phyloP scores from a whole-genome alignment of 2,329 filamentous ascomycete genomes.

The Aureobasidium subglaciale region DNA sequence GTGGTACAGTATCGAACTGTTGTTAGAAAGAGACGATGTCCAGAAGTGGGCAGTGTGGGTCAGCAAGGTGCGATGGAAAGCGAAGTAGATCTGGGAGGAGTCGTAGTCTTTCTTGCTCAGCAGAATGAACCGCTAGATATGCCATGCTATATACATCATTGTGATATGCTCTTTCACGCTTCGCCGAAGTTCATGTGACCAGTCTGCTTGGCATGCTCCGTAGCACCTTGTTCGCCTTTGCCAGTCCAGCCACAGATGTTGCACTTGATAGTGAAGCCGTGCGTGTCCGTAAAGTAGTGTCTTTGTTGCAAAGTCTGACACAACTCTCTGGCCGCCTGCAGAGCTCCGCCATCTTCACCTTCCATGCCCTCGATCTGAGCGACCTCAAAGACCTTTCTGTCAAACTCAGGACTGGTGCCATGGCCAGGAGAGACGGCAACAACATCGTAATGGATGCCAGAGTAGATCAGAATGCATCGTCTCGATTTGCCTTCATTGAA shows the following conservation, averaged over 20 bases:
- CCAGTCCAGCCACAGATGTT: conserved; percentile 65
- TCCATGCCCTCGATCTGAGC: conserved; percentile 26
- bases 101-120: no score
- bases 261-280: conserved; percentile 70
- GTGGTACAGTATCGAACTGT: conserved; percentile 64
- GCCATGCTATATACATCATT: not conserved
- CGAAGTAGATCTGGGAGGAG: not conserved
- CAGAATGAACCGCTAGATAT: not conserved
- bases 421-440: conserved; percentile 66
- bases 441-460: conserved; percentile 88
- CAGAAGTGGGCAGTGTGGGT: conserved; percentile 67
- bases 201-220: conserved; percentile 55
- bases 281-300: conserved; percentile 85
- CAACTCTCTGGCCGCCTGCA: conserved; percentile 52
- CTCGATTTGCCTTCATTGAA: conserved; percentile 69
- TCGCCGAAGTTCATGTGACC: conserved; percentile 52
- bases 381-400: conserved; percentile 67
- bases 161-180: conserved; percentile 23
- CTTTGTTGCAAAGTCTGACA: conserved; percentile 55
- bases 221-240: conserved; percentile 57
- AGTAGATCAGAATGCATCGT: conserved; percentile 78
- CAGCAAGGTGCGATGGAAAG: conserved; percentile 65
- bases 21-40: conserved; percentile 66
- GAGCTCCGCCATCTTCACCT: conserved; percentile 44
- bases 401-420: conserved; percentile 62